Base-by-base conservation (phyloP, 371 early-diverging fungal genomes). In the Syncephalastrum racemosum region DNA sequence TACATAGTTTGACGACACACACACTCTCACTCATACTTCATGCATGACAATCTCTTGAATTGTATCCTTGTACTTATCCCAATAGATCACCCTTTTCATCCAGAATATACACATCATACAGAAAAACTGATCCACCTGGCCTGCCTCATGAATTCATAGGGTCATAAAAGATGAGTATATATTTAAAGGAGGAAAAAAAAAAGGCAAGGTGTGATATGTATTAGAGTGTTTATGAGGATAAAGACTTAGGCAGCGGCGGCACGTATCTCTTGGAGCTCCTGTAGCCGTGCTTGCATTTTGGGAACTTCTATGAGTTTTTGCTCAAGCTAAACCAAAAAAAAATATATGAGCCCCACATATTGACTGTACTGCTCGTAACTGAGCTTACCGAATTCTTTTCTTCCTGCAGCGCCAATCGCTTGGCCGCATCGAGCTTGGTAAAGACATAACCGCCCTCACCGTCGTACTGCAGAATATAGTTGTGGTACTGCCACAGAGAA, bases 391-490 rank as follows among this genome's bases (percentile, higher is more conserved):
- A 73, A 65, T 68, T 80, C 67, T 77, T 82, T 64, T 79, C 90
- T 78, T 85, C 87, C 63, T 90, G 87, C 39, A 95, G 79, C 20
- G 90, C 91, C 31, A 95, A 74, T 48, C 95, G 80, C 65, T 88
- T 83, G 70, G 90, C 86, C 7, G 95, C 95, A 68, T 96, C 94
- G 58, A 96, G 74, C 67, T 87, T 83, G 4, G 89, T 87, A 50
- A 94, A 94, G 5, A 86, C 82, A 68, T 92, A 93, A 19, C 90
- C 91, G 18, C 94, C 93, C 73, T 92, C 89, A 15, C 94, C 95
- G 63, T 93, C 93, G 63, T 91, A 94, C 70, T 90, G 89, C 46
- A 93, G 70, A 45, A 90, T 81, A 58, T 70, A 88, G 67, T 93
- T 89, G 71, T 94, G 95, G 75, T 92, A 94, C 68, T 91, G 84